Conservation (phyloP, 441 rosid species). For the Melastoma candidum region DNA sequence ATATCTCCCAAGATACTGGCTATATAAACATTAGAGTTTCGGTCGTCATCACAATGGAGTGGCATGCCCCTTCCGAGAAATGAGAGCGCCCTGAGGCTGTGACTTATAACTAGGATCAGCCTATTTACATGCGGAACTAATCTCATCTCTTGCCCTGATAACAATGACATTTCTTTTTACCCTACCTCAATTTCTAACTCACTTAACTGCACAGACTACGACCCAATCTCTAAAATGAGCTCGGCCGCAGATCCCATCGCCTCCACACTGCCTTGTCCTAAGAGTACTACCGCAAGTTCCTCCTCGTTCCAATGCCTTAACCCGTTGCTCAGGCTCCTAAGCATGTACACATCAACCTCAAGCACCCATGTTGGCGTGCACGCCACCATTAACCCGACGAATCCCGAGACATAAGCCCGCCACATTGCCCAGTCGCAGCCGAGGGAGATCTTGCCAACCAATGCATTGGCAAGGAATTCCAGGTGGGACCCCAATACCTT, state of each 20-base stretch:
- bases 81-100: no score
- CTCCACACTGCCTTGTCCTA: slow-evolving; percentile 59
- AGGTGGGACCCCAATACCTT: slow-evolving; percentile 60
- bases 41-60: no score
- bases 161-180: no score
- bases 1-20: no score
- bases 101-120: no score
- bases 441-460: slow-evolving; percentile 79
- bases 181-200: no score
- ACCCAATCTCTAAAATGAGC: slow-evolving; percentile 47
- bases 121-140: no score
- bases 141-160: no score
- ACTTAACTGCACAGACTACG: no score
- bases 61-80: no score
- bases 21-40: no score
- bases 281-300: slow-evolving; percentile 67
- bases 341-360: slow-evolving; percentile 63
- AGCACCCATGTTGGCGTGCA: slow-evolving; percentile 73
- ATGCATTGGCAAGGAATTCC: slow-evolving; percentile 72
- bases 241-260: slow-evolving; percentile 69
- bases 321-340: slow-evolving; percentile 77
- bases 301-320: slow-evolving; percentile 76
- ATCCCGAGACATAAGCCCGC: slow-evolving; percentile 72
- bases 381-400: slow-evolving; percentile 68
- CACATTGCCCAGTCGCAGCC: slow-evolving; percentile 82